These are phyloP conservation scores for Aureobasidium sp. DNA, from an alignment of 2,329 filamentous ascomycete genomes.

Conservation along the genomic window DNA sequence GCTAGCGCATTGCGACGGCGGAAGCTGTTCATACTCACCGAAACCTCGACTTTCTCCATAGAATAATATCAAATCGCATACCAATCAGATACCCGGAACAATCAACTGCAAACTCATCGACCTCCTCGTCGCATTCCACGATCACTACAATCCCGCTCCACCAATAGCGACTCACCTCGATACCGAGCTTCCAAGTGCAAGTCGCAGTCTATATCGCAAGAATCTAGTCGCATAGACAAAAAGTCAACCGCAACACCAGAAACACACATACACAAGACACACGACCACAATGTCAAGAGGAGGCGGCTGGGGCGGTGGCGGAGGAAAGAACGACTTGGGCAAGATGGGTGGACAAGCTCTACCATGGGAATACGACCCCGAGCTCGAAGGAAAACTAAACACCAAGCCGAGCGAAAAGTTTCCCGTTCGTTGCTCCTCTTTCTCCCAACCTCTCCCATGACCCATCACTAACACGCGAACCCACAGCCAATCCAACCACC, in stretches of 20 bases:
- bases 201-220: not conserved
- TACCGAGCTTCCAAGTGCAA: not conserved
- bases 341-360: constrained; percentile 38
- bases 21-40: not conserved
- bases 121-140: not conserved
- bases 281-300: constrained; percentile 25
- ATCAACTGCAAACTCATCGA: not conserved
- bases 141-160: not conserved
- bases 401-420: constrained; percentile 36
- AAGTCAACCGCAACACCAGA: not conserved
- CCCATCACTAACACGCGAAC: not conserved
- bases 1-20: not conserved
- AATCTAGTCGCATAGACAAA: not conserved
- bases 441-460: too few relatives aligned
- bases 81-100: not conserved
- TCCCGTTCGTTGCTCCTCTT: too few relatives aligned
- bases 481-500: constrained; percentile 25
- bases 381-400: constrained; percentile 27
- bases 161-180: not conserved
- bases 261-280: too few relatives aligned
- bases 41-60: not conserved
- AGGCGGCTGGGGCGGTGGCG: constrained; percentile 27
- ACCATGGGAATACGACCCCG: constrained; percentile 36
- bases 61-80: not conserved
- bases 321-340: constrained; percentile 29